A percentile compares a stretch with the other conserved stretches of the same genome.
Conservation (phyloP, 2,329 filamentous ascomycete species). For the Pseudopyrenochaeta lycopersici region DNA sequence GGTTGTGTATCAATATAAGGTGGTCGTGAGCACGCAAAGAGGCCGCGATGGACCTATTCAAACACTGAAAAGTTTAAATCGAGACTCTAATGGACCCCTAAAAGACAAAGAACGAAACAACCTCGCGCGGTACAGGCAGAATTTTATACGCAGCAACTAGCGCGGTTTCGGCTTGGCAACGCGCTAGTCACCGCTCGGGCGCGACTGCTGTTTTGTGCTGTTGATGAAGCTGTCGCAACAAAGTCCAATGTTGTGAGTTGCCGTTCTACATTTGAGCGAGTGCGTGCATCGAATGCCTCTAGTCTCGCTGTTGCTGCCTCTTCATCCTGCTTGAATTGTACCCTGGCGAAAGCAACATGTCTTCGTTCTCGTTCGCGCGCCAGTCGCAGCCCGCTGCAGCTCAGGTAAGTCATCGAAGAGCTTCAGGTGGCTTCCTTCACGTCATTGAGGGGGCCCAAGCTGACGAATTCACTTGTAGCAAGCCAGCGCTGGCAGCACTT, state of each 20-base stretch:
- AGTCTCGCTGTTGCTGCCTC: slow-evolving; percentile 6
- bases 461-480: slow-evolving; percentile 3
- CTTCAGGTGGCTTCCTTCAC: background rate
- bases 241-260: slow-evolving; percentile 6
- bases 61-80: slow-evolving; percentile 89
- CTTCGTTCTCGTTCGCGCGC: slow-evolving; percentile 35
- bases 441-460: background rate
- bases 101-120: slow-evolving; percentile 69
- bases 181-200: slow-evolving; percentile 18
- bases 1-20: slow-evolving; percentile 80
- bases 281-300: background rate
- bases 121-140: too few relatives aligned
- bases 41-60: slow-evolving; percentile 83
- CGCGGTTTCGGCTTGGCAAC: slow-evolving; percentile 21
- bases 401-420: slow-evolving; percentile 30
- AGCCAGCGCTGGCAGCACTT: slow-evolving; percentile 19
- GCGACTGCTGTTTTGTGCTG: slow-evolving; percentile 38
- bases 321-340: background rate
- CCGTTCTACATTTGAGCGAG: slow-evolving; percentile 3
- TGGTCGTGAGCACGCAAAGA: slow-evolving; percentile 97
- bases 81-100: slow-evolving; percentile 99
- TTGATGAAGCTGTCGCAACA: slow-evolving; percentile 7
- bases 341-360: slow-evolving; percentile 23
- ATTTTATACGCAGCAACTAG: slow-evolving; percentile 32
- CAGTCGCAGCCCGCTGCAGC: slow-evolving; percentile 33